These are phyloP conservation scores for Albugo candida DNA, from an alignment of 352 stramenopile species.

Conservation along the genomic window DNA sequence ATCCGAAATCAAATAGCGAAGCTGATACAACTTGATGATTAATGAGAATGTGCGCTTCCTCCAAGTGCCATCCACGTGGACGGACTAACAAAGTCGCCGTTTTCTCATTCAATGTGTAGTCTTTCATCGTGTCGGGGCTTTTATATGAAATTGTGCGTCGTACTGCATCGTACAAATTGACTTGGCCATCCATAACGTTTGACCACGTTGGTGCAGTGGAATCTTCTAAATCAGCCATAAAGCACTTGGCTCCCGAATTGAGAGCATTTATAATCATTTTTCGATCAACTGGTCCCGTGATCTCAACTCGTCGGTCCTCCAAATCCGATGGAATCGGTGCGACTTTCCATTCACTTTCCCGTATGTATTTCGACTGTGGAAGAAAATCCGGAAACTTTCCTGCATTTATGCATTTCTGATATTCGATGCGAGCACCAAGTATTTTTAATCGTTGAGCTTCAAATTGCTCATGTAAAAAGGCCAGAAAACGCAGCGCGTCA, in stretches of 20 bases:
- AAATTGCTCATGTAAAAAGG: constrained; percentile 79
- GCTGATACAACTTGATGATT: constrained; percentile 84
- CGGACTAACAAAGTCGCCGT: constrained; percentile 84
- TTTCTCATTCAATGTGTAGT: constrained; percentile 54
- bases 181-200: constrained; percentile 85
- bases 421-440: constrained; percentile 23
- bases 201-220: constrained; percentile 86
- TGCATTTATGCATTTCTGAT: constrained; percentile 70
- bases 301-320: constrained; percentile 86
- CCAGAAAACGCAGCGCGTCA: constrained; percentile 83
- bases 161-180: constrained; percentile 86
- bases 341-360: constrained; percentile 56
- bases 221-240: constrained; percentile 95
- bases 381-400: constrained; percentile 80
- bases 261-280: constrained; percentile 97
- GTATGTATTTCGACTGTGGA: constrained; percentile 62
- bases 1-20: constrained; percentile 89
- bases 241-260: constrained; percentile 86
- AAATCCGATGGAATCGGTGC: constrained; percentile 71
- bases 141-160: constrained; percentile 78
- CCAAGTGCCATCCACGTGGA: constrained; percentile 86
- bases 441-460: constrained; percentile 34
- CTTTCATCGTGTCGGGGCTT: constrained; percentile 42
- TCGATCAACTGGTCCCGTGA: constrained; percentile 87
- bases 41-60: constrained; percentile 88